Evolutionary conservation across 169 alveolate species (phyloP).

Genomic region (Eimeria maxima): DNA sequence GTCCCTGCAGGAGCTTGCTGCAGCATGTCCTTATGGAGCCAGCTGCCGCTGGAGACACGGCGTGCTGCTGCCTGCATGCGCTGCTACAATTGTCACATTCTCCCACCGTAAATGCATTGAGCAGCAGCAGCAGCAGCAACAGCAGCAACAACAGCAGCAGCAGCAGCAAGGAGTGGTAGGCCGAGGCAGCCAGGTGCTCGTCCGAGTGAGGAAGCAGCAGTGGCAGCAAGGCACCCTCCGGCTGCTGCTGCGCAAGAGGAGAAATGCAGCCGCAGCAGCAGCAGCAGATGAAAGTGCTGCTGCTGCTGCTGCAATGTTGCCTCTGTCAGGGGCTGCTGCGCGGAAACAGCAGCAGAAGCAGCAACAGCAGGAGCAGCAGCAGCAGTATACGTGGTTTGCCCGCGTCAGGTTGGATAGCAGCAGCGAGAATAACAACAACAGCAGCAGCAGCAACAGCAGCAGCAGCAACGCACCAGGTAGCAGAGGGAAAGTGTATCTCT

Average conservation of each 20-base stretch:
- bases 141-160: conserved; percentile 16
- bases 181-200: too few relatives aligned
- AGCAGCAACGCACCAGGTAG: background rate
- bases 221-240: background rate
- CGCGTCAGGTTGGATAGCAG: conserved; percentile 20
- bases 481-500: background rate
- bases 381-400: background rate
- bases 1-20: too few relatives aligned
- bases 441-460: conserved; percentile 32
- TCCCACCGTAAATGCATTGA: background rate
- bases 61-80: too few relatives aligned
- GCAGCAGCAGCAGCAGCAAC: conserved; percentile 46
- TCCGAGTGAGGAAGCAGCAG: background rate
- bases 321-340: conserved; percentile 12
- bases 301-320: conserved; percentile 33
- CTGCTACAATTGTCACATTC: too few relatives aligned
- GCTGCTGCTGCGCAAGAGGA: background rate
- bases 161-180: background rate
- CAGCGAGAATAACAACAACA: background rate
- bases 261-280: background rate
- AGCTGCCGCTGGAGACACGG: too few relatives aligned
- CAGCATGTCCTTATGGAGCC: too few relatives aligned
- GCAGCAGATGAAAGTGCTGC: background rate
- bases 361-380: conserved; percentile 8
- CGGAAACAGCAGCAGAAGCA: conserved; percentile 48